Percentiles rank a stretch among this genome's conserved stretches.
Conservation (phyloP, 2,329 filamentous ascomycete species). For the Neophaeococcomyces mojaviensis region DNA sequence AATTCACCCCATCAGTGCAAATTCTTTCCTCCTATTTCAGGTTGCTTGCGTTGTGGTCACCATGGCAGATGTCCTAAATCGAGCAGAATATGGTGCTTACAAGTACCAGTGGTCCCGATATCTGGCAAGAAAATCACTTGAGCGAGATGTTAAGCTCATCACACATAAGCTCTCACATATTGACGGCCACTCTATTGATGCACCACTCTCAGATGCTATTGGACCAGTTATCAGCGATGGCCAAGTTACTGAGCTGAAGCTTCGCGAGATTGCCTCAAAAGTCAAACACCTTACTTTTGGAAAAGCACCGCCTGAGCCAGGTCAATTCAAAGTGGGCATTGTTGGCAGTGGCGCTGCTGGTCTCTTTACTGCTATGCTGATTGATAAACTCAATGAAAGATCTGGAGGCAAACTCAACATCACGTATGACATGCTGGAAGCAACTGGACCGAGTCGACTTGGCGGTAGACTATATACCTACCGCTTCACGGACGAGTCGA, state of each 20-base stretch:
- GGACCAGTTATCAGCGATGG: too few species aligned
- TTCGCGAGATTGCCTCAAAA: not conserved
- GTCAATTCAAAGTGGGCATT: constrained; percentile 20
- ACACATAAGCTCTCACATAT: not conserved
- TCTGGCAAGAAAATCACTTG: not conserved
- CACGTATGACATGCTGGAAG: constrained; percentile 34
- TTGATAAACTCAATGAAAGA: constrained; percentile 24
- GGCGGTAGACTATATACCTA: constrained; percentile 33
- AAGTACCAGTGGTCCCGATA: constrained; percentile 1
- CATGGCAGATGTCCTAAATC: too few species aligned
- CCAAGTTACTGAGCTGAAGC: not conserved
- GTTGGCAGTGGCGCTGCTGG: constrained; percentile 33
- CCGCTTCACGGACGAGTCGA: constrained; percentile 21
- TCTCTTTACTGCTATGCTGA: constrained; percentile 30
- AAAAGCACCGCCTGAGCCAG: not conserved
- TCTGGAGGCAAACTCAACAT: constrained; percentile 24
- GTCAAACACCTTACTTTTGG: not conserved
- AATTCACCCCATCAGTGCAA: too few species aligned
- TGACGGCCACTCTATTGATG: too few species aligned
- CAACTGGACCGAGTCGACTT: constrained; percentile 21
- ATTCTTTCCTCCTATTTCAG: too few species aligned
- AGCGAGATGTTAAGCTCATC: not conserved
- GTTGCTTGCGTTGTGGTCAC: too few species aligned
- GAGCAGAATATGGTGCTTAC: not conserved
- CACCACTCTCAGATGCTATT: too few species aligned